Evolutionary conservation across 306 rosid species (phyloP).

Genomic region (Malus orientalis): DNA sequence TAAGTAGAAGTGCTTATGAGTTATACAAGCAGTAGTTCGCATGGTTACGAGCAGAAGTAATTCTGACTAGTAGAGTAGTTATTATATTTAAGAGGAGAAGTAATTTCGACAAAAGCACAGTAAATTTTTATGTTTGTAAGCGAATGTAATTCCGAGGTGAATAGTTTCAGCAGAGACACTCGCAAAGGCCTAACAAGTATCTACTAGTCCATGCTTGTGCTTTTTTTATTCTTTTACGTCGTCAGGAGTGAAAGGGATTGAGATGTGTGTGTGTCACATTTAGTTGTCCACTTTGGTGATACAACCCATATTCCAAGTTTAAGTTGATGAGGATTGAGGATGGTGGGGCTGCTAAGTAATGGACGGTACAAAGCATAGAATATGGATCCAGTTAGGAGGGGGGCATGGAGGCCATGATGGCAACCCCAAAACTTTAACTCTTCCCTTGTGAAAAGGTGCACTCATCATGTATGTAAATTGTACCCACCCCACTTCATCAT

Average conservation of each 20-base stretch:
- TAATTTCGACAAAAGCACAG: no score
- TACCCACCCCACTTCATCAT: conserved; percentile 27
- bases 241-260: conserved; percentile 17
- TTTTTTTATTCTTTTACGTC: not conserved
- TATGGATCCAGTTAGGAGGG: conserved; percentile 46
- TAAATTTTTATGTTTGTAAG: no score
- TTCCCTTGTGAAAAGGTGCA: conserved; percentile 64
- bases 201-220: conserved; percentile 28
- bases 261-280: conserved; percentile 40
- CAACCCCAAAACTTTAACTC: conserved; percentile 47
- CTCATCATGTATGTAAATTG: conserved; percentile 31
- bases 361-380: conserved; percentile 43
- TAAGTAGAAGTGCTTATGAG: no score
- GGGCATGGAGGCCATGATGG: conserved; percentile 44
- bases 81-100: no score
- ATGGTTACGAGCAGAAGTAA: no score
- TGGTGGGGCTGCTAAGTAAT: conserved; percentile 30
- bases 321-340: conserved; percentile 8
- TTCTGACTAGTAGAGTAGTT: no score
- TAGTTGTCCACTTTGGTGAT: conserved; percentile 45
- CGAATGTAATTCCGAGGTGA: no score
- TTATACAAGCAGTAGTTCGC: no score
- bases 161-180: not conserved
- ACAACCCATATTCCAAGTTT: conserved; percentile 38
- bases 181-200: not conserved